Percentiles rank a stretch among this genome's conserved stretches.
These are phyloP conservation scores for Anthostomella pinea DNA, from an alignment of 2,329 filamentous ascomycete species.

Conservation along the genomic window DNA sequence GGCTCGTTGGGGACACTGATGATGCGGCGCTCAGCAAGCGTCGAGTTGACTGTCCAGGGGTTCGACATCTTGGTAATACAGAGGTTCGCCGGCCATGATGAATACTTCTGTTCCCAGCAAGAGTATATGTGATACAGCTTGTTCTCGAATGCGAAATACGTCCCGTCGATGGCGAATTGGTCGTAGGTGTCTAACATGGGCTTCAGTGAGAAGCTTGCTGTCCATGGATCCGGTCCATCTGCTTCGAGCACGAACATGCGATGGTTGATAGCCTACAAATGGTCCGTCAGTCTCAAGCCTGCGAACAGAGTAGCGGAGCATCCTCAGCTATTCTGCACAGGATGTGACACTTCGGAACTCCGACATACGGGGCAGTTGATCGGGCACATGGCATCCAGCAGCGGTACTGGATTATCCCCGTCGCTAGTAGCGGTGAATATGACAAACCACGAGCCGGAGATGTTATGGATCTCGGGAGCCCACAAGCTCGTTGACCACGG, in stretches of 20 bases:
- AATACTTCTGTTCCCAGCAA: slow-evolving; percentile 35
- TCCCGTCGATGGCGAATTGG: slow-evolving; percentile 37
- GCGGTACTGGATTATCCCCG: slow-evolving; percentile 31
- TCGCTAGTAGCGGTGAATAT: slow-evolving; percentile 36
- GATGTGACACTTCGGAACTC: not conserved
- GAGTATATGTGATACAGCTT: slow-evolving; percentile 36
- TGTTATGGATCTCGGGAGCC: slow-evolving; percentile 36
- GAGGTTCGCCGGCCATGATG: slow-evolving; percentile 35
- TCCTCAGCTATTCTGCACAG: too few species aligned
- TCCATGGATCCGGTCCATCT: slow-evolving; percentile 33
- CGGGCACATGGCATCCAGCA: slow-evolving; percentile 34
- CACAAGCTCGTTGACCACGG: slow-evolving; percentile 36
- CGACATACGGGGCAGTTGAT: slow-evolving; percentile 33
- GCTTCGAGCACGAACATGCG: slow-evolving; percentile 36
- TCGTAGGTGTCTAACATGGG: slow-evolving; percentile 35
- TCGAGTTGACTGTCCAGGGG: slow-evolving; percentile 34
- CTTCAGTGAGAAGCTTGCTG: slow-evolving; percentile 31
- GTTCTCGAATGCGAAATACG: slow-evolving; percentile 31
- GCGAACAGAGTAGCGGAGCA: too few species aligned
- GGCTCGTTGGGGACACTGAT: slow-evolving; percentile 34
- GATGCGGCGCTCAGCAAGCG: slow-evolving; percentile 30
- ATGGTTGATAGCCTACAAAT: slow-evolving; percentile 31
- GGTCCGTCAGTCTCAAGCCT: slow-evolving; percentile 1
- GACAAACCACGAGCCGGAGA: slow-evolving; percentile 31
- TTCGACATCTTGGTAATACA: slow-evolving; percentile 36